Percentiles rank a stretch among this genome's conserved stretches.
Conservation (phyloP, 2,329 filamentous ascomycete genomes). For the Paecilomyces formosus region DNA sequence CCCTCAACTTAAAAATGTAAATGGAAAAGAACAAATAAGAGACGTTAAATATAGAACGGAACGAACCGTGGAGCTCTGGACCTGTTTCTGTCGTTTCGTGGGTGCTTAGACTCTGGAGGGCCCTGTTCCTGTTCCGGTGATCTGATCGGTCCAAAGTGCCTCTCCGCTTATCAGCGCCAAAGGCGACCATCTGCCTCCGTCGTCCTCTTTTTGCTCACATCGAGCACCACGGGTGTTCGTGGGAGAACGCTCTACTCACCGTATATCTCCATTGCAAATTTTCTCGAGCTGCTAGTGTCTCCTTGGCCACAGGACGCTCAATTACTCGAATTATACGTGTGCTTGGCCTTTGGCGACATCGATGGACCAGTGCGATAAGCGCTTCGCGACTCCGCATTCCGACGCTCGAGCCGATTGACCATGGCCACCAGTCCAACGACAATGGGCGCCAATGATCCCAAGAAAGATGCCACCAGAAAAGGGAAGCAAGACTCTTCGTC, state of each 20-base stretch:
- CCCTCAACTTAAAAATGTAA: neutral
- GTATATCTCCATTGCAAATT: neutral
- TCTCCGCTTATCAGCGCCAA: neutral
- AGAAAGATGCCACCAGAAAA: conserved; percentile 3
- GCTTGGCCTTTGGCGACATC: neutral
- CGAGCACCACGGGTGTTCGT: neutral
- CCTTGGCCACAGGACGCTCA: neutral
- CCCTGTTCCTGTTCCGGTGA: neutral
- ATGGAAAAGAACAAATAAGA: neutral
- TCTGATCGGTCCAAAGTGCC: neutral
- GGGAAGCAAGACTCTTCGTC: conserved; percentile 16
- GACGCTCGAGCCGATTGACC: neutral
- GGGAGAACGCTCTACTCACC: neutral
- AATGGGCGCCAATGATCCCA: neutral
- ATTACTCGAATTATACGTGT: neutral
- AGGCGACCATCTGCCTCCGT: neutral
- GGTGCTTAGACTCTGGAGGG: no score
- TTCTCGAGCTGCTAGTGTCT: neutral
- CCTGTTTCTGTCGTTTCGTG: neutral
- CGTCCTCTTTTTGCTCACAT: neutral
- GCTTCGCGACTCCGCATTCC: neutral
- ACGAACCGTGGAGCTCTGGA: neutral
- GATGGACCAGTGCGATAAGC: neutral
- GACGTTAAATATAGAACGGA: neutral
- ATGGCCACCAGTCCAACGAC: neutral